Evolutionary conservation across 2,329 filamentous ascomycete genomes (phyloP).

Genomic region (Xylariaceae sp.): DNA sequence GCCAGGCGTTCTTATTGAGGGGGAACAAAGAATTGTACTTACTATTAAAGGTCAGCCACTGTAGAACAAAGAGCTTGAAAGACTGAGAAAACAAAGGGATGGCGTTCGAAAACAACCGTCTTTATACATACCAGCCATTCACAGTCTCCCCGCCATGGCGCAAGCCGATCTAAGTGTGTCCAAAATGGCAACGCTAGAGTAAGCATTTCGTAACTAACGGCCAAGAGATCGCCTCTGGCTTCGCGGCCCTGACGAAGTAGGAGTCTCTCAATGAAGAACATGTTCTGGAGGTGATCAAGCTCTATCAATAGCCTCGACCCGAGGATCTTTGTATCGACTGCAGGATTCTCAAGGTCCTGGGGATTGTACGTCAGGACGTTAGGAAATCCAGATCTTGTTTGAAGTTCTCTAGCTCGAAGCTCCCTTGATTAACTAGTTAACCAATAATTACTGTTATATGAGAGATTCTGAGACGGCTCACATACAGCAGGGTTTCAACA

Average conservation of each 20-base stretch:
- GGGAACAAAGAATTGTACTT: neutral
- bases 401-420: slow-evolving; percentile 40
- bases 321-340: slow-evolving; percentile 35
- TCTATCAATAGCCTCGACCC: slow-evolving; percentile 51
- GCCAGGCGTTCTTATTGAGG: no score
- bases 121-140: slow-evolving; percentile 50
- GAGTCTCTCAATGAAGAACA: slow-evolving; percentile 61
- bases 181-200: slow-evolving; percentile 50
- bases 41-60: neutral
- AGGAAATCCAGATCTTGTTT: slow-evolving; percentile 41
- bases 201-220: slow-evolving; percentile 52
- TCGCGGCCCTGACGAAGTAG: slow-evolving; percentile 48
- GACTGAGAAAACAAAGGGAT: neutral
- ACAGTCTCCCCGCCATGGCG: slow-evolving; percentile 45
- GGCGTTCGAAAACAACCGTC: neutral
- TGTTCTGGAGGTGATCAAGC: slow-evolving; percentile 57
- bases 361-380: slow-evolving; percentile 43
- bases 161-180: slow-evolving; percentile 52
- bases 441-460: neutral
- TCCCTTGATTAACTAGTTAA: slow-evolving; percentile 29
- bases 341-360: slow-evolving; percentile 41
- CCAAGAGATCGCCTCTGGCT: slow-evolving; percentile 44
- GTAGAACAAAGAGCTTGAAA: neutral
- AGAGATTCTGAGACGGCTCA: slow-evolving; percentile 3
- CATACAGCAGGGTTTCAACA: slow-evolving; percentile 38